Conservation (phyloP, 306 rosid species). For the Trifolium pratense region DNA sequence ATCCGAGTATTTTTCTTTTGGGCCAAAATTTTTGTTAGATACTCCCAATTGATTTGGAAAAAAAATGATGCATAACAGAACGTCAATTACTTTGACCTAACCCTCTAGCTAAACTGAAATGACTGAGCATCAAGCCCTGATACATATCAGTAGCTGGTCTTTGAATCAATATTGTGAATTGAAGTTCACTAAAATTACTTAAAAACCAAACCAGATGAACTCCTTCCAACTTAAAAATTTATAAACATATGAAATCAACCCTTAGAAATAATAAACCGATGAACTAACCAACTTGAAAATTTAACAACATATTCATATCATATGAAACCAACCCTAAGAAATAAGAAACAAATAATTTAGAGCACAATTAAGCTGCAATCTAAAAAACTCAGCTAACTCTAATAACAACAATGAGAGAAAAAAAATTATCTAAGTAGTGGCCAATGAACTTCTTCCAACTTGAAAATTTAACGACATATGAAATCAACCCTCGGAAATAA, state of each 20-base stretch:
- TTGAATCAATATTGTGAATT: slow-evolving; percentile 2
- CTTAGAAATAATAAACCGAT: slow-evolving; percentile 15
- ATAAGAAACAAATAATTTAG: background rate
- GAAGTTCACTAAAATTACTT: slow-evolving; percentile 17
- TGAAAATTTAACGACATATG: background rate
- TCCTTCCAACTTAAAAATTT: slow-evolving; percentile 25
- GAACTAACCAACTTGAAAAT: too few relatives aligned
- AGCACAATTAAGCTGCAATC: background rate
- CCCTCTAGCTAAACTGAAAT: background rate
- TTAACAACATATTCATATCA: background rate
- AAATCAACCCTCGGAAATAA: slow-evolving; percentile 35
- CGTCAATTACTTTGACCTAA: slow-evolving; percentile 23
- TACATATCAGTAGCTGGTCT: background rate
- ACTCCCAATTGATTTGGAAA: slow-evolving; percentile 1
- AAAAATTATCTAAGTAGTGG: background rate
- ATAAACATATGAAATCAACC: slow-evolving; percentile 26
- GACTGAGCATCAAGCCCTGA: background rate
- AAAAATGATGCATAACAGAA: background rate
- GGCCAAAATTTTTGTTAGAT: background rate
- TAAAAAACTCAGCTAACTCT: slow-evolving; percentile 25
- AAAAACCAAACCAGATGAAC: slow-evolving; percentile 2
- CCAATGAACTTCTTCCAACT: slow-evolving; percentile 21
- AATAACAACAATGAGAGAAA: background rate
- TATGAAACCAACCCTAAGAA: slow-evolving; percentile 34
- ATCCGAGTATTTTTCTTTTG: background rate